A percentile compares a stretch with the other conserved stretches of the same genome.
Conservation (phyloP, 2,329 filamentous ascomycete genomes). For the Cadophora gregata region DNA sequence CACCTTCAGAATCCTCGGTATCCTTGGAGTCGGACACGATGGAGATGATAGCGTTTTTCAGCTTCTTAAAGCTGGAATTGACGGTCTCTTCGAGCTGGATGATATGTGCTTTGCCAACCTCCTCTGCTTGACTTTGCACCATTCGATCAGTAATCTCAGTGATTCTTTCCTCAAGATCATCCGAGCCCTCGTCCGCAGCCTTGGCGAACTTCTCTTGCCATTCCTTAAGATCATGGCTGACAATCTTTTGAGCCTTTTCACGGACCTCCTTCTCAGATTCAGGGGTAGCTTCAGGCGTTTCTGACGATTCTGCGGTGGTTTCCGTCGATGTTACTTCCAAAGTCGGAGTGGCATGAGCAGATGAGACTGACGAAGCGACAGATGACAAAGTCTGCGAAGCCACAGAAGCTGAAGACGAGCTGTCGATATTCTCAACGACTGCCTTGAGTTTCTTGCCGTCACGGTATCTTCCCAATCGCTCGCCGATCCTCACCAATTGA, state of each 20-base stretch:
- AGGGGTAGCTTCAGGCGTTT: conserved; percentile 42
- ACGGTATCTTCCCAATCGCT: conserved; percentile 79
- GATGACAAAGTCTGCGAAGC: conserved; percentile 40
- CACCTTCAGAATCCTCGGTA: conserved; percentile 56
- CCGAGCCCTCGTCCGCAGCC: conserved; percentile 83
- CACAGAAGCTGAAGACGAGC: conserved; percentile 42
- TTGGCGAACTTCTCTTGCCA: conserved; percentile 91
- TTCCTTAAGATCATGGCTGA: conserved; percentile 77
- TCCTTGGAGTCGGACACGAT: conserved; percentile 64
- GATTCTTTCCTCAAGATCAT: conserved; percentile 67
- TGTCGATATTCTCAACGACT: conserved; percentile 59
- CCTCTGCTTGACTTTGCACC: conserved; percentile 68
- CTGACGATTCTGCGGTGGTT: conserved; percentile 35
- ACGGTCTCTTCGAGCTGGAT: conserved; percentile 71
- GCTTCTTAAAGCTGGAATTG: conserved; percentile 64
- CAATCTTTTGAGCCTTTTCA: conserved; percentile 66
- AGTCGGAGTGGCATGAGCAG: conserved; percentile 34
- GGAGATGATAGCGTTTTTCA: conserved; percentile 72
- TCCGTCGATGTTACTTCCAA: conserved; percentile 14
- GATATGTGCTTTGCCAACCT: conserved; percentile 70
- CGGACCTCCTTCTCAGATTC: conserved; percentile 57
- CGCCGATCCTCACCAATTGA: conserved; percentile 88
- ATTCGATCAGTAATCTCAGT: conserved; percentile 74
- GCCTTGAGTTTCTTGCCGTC: conserved; percentile 67
- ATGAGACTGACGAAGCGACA: conserved; percentile 37